Evolutionary conservation across 345 rosid genomes (phyloP), one percentile per base, ranked within the genome.

Genomic region (Murraya paniculata): DNA sequence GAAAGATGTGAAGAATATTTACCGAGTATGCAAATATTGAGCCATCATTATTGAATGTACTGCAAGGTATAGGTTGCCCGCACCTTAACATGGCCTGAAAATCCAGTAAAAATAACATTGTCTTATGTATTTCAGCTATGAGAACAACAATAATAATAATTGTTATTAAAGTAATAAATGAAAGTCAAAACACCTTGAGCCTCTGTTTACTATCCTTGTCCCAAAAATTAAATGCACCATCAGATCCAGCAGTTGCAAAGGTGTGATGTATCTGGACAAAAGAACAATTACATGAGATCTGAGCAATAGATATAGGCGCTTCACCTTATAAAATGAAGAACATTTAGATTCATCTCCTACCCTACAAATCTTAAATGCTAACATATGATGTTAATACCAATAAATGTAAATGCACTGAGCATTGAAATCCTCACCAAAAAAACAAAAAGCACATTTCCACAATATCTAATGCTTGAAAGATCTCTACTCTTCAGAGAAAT

Each of bases 201-300:
- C 98, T 88, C 81, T 97, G 99, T 82, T 97, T 97, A 77, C 98
- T 97, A 80, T 97, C 99, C 89, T 97, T 97, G 87, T 97, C 99
- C 99, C 99, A 97, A 81, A 97, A 97, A 78, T 92, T 92, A 84
- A 97, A 94, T 68, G 98, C 92, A 50, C 98, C 99, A 82, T 97
- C 98, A 21, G 99, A 97, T 36, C 99, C 98, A 50, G 99, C 95
- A 45, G 99, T 97, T 48, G 98, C 97, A 88, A 97, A 94, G 27
- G 99, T 97, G 78, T 94, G 98, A 82, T 91, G 94, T 75, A 91
- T 83, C 99, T 97, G 85, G 61, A 85, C 68, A 60, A 82, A 77
- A 21, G 38, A 74, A 79, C 80, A 83, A 22, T 11, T 33, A 67
- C 10, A 61, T 66, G 58, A 66, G 58, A 60, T 73, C 19, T 22